phyloP scores from a whole-genome alignment of 1,284 basidiomycete species.

The Nidula niveotomentosa region DNA sequence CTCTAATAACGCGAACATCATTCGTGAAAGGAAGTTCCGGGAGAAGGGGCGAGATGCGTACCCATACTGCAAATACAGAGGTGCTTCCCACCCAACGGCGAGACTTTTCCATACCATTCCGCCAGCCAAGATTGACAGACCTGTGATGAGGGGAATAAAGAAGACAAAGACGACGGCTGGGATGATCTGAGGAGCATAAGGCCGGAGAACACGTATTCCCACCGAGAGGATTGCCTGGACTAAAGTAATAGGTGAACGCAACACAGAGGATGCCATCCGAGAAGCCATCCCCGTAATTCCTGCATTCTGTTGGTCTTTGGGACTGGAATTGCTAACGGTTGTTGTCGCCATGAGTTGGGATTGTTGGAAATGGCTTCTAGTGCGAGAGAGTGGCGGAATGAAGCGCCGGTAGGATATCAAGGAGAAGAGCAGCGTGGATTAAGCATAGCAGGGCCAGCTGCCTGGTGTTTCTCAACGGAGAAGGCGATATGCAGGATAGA shows the following conservation, averaged over 20 bases:
- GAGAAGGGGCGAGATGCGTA: slow-evolving; percentile 28
- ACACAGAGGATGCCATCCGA: no score
- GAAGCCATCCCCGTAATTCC: no score
- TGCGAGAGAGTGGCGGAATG: no score
- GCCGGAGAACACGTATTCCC: slow-evolving; percentile 35
- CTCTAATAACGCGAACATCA: slow-evolving; percentile 36
- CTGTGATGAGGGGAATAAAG: slow-evolving; percentile 59
- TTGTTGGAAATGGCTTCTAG: no score
- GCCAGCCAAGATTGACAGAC: slow-evolving; percentile 64
- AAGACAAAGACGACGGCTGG: slow-evolving; percentile 59
- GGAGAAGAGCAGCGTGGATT: no score
- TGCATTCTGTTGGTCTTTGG: no score
- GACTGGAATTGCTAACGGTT: no score
- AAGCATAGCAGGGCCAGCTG: no score
- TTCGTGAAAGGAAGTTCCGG: neutral
- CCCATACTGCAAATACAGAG: slow-evolving; percentile 77
- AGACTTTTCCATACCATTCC: slow-evolving; percentile 70
- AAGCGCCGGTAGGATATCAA: no score
- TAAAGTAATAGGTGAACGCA: slow-evolving; percentile 7
- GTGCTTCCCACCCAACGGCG: slow-evolving; percentile 64
- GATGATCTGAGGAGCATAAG: slow-evolving; percentile 53
- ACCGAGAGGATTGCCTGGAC: slow-evolving; percentile 5
- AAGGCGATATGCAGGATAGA: no score
- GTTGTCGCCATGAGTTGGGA: no score
- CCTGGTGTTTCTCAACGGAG: no score